A percentile compares a stretch with the other conserved stretches of the same genome.
Evolutionary conservation across 2,329 filamentous ascomycete genomes (phyloP).

Genomic region (Claviceps monticola): DNA sequence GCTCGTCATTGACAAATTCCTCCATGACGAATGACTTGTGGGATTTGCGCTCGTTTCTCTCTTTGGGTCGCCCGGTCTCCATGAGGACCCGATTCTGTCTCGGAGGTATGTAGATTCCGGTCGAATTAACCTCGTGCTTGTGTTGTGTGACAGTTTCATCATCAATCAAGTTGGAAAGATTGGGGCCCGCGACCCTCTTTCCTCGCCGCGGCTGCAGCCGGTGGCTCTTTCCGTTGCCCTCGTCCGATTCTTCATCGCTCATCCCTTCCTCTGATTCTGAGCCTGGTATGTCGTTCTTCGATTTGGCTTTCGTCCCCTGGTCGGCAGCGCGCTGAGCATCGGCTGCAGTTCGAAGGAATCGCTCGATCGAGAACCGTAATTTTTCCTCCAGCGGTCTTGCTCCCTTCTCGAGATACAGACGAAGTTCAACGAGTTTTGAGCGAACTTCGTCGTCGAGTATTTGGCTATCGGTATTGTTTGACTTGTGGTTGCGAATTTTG

Average conservation of each 20-base stretch:
- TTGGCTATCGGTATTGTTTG: constrained; percentile 13
- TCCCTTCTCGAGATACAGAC: constrained; percentile 88
- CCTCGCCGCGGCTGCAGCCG: constrained; percentile 7
- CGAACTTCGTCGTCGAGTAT: constrained; percentile 53
- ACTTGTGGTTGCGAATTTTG: constrained; percentile 51
- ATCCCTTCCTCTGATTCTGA: constrained; percentile 20
- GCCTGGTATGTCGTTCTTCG: constrained; percentile 8
- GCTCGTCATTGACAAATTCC: constrained; percentile 77
- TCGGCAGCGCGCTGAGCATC: constrained; percentile 41
- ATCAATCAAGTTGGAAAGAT: constrained; percentile 18
- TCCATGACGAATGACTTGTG: constrained; percentile 75
- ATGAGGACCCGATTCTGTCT: constrained; percentile 78
- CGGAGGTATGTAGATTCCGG: constrained; percentile 78
- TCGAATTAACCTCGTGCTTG: constrained; percentile 22
- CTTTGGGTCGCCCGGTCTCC: constrained; percentile 50
- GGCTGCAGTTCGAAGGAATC: constrained; percentile 77
- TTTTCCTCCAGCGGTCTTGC: constrained; percentile 80
- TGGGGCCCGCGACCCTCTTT: constrained; percentile 18
- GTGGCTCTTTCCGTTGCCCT: constrained; percentile 2
- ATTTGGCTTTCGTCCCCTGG: constrained; percentile 13
- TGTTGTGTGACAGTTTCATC: constrained; percentile 17
- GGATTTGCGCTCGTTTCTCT: constrained; percentile 46
- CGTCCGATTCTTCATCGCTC: constrained; percentile 14
- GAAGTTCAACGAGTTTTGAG: constrained; percentile 76
- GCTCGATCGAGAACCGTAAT: constrained; percentile 90